phyloP scores from a whole-genome alignment of 768 basidiomycete genomes.

The Boletellus emodensis region DNA sequence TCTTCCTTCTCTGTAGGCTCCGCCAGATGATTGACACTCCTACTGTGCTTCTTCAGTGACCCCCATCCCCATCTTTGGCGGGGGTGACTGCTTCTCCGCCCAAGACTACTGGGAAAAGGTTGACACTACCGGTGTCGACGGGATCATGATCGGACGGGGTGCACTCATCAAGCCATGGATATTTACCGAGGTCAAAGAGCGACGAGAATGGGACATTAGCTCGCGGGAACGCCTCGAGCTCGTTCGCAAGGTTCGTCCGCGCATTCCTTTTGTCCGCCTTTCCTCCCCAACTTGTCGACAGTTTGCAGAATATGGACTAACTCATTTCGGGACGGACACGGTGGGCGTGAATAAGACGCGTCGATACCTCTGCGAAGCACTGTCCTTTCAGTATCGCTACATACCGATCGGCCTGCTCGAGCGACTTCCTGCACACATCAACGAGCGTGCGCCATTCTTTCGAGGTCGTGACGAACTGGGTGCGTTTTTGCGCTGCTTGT shows the following conservation, averaged over 20 bases:
- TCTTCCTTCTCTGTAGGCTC: conserved; percentile 7
- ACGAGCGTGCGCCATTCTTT: conserved; percentile 88
- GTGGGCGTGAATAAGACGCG: conserved; percentile 88
- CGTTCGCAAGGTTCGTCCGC: conserved; percentile 58
- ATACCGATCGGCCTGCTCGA: conserved; percentile 92
- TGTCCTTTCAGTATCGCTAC: conserved; percentile 97
- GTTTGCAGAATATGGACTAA: conserved; percentile 86
- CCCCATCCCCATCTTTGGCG: conserved; percentile 92
- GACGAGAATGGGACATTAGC: conserved; percentile 90
- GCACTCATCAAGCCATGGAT: conserved; percentile 96
- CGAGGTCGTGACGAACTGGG: conserved; percentile 85
- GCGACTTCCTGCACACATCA: conserved; percentile 71
- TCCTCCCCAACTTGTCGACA: conserved; percentile 26
- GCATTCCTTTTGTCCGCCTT: not conserved
- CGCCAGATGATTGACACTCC: not conserved
- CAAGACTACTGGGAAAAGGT: conserved; percentile 76
- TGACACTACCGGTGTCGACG: conserved; percentile 82
- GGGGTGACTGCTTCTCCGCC: conserved; percentile 91
- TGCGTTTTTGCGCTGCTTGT: conserved; percentile 33
- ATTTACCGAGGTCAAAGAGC: conserved; percentile 93
- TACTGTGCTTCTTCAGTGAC: conserved; percentile 45
- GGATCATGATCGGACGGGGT: conserved; percentile 92
- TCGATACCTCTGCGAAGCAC: conserved; percentile 89
- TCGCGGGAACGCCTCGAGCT: conserved; percentile 78
- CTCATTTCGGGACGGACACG: conserved; percentile 83